Evolutionary conservation across 192 early-diverging fungal genomes (phyloP).

Genomic region (Hyaloraphidium curvatum): DNA sequence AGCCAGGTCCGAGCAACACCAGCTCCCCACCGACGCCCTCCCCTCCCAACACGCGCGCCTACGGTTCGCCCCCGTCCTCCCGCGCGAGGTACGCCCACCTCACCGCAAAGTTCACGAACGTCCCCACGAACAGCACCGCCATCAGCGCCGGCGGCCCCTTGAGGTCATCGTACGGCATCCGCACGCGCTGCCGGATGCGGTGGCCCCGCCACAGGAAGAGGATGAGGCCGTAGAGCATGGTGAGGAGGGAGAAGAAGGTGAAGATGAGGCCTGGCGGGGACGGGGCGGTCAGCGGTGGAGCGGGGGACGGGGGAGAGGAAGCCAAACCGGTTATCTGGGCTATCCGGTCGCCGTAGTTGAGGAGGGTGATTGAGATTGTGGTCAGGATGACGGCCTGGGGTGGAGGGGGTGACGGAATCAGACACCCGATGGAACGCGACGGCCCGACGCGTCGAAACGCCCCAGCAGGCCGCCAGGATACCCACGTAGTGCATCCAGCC

Average conservation of each 20-base stretch:
- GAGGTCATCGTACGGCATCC: conserved; percentile 32
- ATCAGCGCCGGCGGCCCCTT: conserved; percentile 49
- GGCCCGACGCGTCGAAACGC: too few species aligned
- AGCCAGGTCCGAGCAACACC: too few species aligned
- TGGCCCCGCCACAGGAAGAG: conserved; percentile 47
- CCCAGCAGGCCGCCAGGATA: too few species aligned
- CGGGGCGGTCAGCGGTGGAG: too few species aligned
- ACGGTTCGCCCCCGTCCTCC: too few species aligned
- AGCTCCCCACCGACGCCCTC: too few species aligned
- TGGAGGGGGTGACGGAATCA: too few species aligned
- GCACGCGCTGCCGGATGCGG: conserved; percentile 35
- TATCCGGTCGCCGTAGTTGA: background rate
- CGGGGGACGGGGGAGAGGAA: too few species aligned
- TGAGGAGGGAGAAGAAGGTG: conserved; percentile 39
- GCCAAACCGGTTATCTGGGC: background rate
- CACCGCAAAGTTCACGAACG: conserved; percentile 29
- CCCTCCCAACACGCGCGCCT: too few species aligned
- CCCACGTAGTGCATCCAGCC: conserved; percentile 71
- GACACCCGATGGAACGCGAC: too few species aligned
- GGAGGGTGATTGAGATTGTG: background rate
- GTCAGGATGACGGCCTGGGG: background rate
- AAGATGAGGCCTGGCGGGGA: conserved; percentile 54
- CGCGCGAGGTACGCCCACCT: too few species aligned
- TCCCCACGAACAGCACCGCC: conserved; percentile 33
- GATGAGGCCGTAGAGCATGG: conserved; percentile 50